Percentiles rank a stretch among this genome's conserved stretches.
phyloP scores from a whole-genome alignment of 352 stramenopile genomes.

The Pythium dissimile region DNA sequence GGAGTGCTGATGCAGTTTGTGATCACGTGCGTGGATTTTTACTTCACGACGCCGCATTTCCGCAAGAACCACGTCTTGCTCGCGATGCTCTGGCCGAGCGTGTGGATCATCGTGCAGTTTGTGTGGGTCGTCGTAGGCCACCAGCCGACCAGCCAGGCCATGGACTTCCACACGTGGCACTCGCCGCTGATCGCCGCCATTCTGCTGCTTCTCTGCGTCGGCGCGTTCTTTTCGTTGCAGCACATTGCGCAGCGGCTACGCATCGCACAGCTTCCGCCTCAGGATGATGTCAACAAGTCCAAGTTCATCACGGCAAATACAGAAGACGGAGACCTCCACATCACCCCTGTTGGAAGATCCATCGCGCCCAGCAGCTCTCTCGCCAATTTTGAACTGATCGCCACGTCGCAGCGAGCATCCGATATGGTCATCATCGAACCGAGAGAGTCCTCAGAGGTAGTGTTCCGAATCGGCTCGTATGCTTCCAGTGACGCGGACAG shows the following conservation, averaged over 20 bases:
- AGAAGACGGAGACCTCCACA: neutral
- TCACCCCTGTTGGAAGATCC: conserved; percentile 12
- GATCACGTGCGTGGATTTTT: conserved; percentile 54
- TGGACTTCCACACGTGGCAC: conserved; percentile 54
- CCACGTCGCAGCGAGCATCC: conserved; percentile 23
- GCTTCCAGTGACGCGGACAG: conserved; percentile 5
- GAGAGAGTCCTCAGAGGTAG: neutral
- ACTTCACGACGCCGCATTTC: conserved; percentile 55
- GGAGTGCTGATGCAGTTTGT: conserved; percentile 38
- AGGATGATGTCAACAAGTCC: conserved; percentile 7
- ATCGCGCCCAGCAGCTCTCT: conserved; percentile 20
- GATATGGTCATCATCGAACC: neutral
- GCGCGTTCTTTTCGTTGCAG: conserved; percentile 40
- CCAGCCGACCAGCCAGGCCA: conserved; percentile 45
- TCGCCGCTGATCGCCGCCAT: conserved; percentile 31
- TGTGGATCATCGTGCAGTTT: conserved; percentile 56
- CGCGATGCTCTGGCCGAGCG: conserved; percentile 48
- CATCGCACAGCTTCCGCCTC: neutral
- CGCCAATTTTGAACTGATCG: conserved; percentile 44
- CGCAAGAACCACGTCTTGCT: conserved; percentile 61
- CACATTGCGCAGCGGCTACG: conserved; percentile 32
- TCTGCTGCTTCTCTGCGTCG: conserved; percentile 34
- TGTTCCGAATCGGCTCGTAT: conserved; percentile 18
- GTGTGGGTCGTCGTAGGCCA: conserved; percentile 53
- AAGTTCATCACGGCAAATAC: neutral